phyloP scores from a whole-genome alignment of 2,329 filamentous ascomycete species.

The Aspergillus arachidicola region DNA sequence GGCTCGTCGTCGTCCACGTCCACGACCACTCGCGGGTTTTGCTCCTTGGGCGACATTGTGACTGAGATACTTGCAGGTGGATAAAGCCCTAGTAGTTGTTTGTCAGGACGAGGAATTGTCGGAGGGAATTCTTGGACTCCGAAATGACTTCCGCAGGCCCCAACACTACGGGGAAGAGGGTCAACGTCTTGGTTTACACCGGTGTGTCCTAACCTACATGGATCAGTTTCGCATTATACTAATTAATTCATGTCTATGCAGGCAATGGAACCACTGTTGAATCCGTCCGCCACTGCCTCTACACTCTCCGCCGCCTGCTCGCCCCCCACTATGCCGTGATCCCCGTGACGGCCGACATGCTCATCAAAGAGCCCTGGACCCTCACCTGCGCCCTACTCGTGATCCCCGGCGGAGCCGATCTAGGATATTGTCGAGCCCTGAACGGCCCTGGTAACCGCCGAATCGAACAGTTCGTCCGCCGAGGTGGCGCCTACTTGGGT shows the following conservation, averaged over 20 bases:
- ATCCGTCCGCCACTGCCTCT: constrained; percentile 86
- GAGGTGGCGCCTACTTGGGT: constrained; percentile 83
- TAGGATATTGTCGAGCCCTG: constrained; percentile 83
- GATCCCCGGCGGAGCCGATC: constrained; percentile 90
- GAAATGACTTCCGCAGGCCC: constrained; percentile 36
- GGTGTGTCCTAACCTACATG: constrained; percentile 56
- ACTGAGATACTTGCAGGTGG: not conserved
- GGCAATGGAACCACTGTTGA: constrained; percentile 84
- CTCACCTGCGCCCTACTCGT: constrained; percentile 85
- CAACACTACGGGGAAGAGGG: constrained; percentile 62
- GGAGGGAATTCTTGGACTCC: constrained; percentile 10
- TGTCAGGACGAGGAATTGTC: not conserved
- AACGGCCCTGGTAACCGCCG: constrained; percentile 85
- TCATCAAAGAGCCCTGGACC: constrained; percentile 91
- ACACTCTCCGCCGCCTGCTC: constrained; percentile 80
- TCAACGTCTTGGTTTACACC: constrained; percentile 93
- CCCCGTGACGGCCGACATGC: constrained; percentile 72
- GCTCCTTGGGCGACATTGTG: constrained; percentile 63
- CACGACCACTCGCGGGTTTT: constrained; percentile 40
- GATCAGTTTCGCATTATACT: constrained; percentile 20
- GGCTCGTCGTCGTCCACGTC: constrained; percentile 78
- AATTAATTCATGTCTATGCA: constrained; percentile 37
- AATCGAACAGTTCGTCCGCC: constrained; percentile 82
- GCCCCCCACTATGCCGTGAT: constrained; percentile 92
- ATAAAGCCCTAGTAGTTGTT: not conserved